Conservation (phyloP, 192 early-diverging fungal genomes). For the Chytriomyces hyalinus region DNA sequence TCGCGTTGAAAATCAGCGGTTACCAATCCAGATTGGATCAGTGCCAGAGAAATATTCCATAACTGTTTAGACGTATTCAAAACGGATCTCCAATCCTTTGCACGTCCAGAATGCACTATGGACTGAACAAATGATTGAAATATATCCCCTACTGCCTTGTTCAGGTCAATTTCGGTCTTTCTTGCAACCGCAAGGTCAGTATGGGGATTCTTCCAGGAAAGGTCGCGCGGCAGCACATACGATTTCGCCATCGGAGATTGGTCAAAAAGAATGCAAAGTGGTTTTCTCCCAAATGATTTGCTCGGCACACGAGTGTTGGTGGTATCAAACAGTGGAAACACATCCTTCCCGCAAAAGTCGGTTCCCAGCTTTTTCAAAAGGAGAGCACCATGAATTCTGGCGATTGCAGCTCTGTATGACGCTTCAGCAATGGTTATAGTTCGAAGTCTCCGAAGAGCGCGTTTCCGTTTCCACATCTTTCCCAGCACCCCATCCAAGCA, state of each 20-base stretch:
- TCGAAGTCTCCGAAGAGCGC: constrained; percentile 27
- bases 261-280: background rate
- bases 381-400: background rate
- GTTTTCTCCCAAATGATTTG: background rate
- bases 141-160: constrained; percentile 37
- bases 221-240: background rate
- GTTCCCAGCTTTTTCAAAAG: constrained; percentile 8
- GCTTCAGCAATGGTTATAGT: constrained; percentile 14
- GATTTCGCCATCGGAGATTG: background rate
- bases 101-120: constrained; percentile 44
- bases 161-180: constrained; percentile 24
- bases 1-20: constrained; percentile 35
- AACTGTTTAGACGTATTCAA: constrained; percentile 35
- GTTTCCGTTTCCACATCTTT: constrained; percentile 38
- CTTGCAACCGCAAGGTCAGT: background rate
- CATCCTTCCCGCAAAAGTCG: background rate
- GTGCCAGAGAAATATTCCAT: constrained; percentile 37
- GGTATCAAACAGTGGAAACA: background rate
- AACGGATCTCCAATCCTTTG: constrained; percentile 39
- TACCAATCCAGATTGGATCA: constrained; percentile 32
- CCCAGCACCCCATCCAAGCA: constrained; percentile 40
- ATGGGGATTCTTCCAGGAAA: too few relatives aligned
- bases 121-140: constrained; percentile 52
- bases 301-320: background rate
- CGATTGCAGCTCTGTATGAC: constrained; percentile 9